phyloP scores from a whole-genome alignment of 2,329 filamentous ascomycete genomes.

The Aureobasidium lini region DNA sequence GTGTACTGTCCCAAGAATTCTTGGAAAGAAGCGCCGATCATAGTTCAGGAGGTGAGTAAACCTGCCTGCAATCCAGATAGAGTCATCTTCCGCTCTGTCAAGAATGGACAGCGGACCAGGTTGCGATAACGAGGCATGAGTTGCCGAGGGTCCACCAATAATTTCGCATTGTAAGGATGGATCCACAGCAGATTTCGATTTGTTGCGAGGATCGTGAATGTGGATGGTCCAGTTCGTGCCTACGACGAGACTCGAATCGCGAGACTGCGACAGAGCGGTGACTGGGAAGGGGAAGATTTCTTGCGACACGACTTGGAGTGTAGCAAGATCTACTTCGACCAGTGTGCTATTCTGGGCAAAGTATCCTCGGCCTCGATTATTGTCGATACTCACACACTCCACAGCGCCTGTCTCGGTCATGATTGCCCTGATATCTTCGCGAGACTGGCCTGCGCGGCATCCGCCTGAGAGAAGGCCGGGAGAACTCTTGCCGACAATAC shows the following conservation, averaged over 20 bases:
- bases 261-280: conserved; percentile 67
- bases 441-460: background rate
- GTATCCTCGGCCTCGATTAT: conserved; percentile 58
- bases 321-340: conserved; percentile 73
- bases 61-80: conserved; percentile 82
- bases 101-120: conserved; percentile 77
- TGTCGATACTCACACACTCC: conserved; percentile 78
- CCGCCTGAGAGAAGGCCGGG: conserved; percentile 60
- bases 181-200: conserved; percentile 14
- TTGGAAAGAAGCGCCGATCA: conserved; percentile 77
- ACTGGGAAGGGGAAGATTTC: conserved; percentile 75
- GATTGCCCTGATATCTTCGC: conserved; percentile 36
- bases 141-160: conserved; percentile 31
- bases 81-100: conserved; percentile 57
- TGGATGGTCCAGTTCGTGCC: conserved; percentile 77
- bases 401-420: conserved; percentile 66
- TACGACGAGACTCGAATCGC: conserved; percentile 67
- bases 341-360: conserved; percentile 72
- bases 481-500: conserved; percentile 57
- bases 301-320: conserved; percentile 60
- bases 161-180: conserved; percentile 19
- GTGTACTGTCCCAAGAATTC: conserved; percentile 68
- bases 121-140: conserved; percentile 67
- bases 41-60: conserved; percentile 87
- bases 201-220: conserved; percentile 66